Evolutionary conservation across 2,329 filamentous ascomycete genomes (phyloP).

Genomic region (Juglanconis juglandina): DNA sequence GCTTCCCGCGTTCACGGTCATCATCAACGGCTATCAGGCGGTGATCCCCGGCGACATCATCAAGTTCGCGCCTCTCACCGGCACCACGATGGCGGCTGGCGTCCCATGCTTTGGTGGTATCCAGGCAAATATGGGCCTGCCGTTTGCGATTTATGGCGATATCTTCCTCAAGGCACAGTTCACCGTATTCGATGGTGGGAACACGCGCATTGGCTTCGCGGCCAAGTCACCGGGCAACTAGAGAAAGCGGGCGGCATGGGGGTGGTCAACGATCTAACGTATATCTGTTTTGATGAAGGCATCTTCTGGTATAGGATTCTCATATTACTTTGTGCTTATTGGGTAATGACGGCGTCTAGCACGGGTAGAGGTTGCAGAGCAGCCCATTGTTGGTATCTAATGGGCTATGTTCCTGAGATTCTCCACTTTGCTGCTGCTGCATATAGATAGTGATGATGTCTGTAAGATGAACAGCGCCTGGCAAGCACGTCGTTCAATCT

Average conservation of each 20-base stretch:
- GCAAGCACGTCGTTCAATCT: too few relatives aligned
- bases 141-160: constrained; percentile 65
- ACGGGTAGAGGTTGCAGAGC: background rate
- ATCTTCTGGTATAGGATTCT: background rate
- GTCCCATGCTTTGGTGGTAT: constrained; percentile 64
- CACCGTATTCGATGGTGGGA: constrained; percentile 57
- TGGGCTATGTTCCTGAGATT: background rate
- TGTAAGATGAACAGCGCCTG: too few relatives aligned
- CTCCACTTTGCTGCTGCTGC: background rate
- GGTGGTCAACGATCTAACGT: background rate
- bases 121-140: constrained; percentile 54
- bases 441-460: background rate
- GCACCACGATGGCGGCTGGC: constrained; percentile 48
- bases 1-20: constrained; percentile 33
- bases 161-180: constrained; percentile 69
- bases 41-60: constrained; percentile 42
- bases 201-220: constrained; percentile 46
- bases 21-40: constrained; percentile 47
- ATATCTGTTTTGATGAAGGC: background rate
- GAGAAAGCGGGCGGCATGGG: background rate
- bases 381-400: background rate
- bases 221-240: constrained; percentile 25
- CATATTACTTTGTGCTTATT: background rate
- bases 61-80: constrained; percentile 43
- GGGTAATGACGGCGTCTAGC: background rate